Conservation (phyloP, 1,139 yeast species). For the Lodderomyces jiufengensis region DNA sequence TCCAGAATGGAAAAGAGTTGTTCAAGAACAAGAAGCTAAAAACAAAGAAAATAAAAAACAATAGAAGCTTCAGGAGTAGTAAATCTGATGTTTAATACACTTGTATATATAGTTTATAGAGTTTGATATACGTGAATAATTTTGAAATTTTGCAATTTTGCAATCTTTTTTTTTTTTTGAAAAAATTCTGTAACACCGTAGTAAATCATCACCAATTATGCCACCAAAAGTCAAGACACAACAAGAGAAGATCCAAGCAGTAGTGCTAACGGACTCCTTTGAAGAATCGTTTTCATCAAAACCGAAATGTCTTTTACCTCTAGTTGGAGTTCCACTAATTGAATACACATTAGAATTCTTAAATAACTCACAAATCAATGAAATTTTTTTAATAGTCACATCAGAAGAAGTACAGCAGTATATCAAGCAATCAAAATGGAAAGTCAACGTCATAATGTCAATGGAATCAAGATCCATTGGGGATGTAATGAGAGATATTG, state of each 20-base stretch:
- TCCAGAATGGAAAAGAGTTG: conserved; percentile 38
- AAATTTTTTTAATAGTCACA: conserved; percentile 85
- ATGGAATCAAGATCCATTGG: conserved; percentile 91
- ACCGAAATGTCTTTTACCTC: conserved; percentile 87
- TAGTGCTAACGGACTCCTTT: conserved; percentile 90
- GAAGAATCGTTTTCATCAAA: conserved; percentile 89
- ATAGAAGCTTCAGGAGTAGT: too few species aligned
- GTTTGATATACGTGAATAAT: too few species aligned
- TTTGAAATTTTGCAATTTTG: too few species aligned
- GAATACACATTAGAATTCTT: conserved; percentile 93
- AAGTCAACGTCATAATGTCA: conserved; percentile 73
- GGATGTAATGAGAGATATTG: conserved; percentile 95
- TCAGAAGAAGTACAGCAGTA: conserved; percentile 81
- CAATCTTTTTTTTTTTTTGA: too few species aligned
- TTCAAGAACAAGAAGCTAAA: conserved; percentile 25
- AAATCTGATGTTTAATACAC: too few species aligned
- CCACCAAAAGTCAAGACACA: conserved; percentile 40
- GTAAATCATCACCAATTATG: conserved; percentile 5
- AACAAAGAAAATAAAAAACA: conserved; percentile 11
- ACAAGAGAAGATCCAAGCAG: conserved; percentile 83
- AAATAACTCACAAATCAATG: conserved; percentile 86
- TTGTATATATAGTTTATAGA: too few species aligned
- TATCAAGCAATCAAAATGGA: conserved; percentile 83
- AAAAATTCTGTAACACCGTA: too few species aligned
- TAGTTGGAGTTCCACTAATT: conserved; percentile 89